Conservation (phyloP, 2,329 filamentous ascomycete genomes). For the Arthrobotrys pseudoclavata region DNA sequence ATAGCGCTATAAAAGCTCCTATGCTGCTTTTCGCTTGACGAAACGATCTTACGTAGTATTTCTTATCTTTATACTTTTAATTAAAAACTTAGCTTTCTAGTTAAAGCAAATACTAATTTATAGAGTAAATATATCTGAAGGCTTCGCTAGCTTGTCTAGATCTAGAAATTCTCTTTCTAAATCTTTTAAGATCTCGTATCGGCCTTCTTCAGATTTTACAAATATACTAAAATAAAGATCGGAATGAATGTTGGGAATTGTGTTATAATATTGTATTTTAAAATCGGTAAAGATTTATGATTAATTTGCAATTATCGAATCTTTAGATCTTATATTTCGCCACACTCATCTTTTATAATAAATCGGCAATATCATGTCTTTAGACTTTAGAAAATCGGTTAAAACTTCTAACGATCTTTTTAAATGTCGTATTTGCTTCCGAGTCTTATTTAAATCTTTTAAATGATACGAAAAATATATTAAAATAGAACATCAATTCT, state of each 20-base stretch:
- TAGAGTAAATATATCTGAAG: too few species aligned
- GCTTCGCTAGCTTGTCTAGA: too few species aligned
- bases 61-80: too few species aligned
- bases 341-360: not conserved
- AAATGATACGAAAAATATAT: conserved; percentile 7
- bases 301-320: too few species aligned
- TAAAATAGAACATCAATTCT: not conserved
- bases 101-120: too few species aligned
- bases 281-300: not conserved
- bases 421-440: not conserved
- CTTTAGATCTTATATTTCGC: not conserved
- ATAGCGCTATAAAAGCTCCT: too few species aligned
- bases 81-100: too few species aligned
- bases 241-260: not conserved
- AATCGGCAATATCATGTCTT: not conserved
- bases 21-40: too few species aligned
- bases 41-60: too few species aligned
- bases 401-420: not conserved
- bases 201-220: not conserved
- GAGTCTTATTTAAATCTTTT: not conserved
- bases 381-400: not conserved
- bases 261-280: conserved; percentile 2
- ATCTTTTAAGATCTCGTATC: not conserved
- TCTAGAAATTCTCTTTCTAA: too few species aligned
- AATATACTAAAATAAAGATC: not conserved